Evolutionary conservation across 208 protist species (phyloP).

Genomic region (Crithidia bombi): DNA sequence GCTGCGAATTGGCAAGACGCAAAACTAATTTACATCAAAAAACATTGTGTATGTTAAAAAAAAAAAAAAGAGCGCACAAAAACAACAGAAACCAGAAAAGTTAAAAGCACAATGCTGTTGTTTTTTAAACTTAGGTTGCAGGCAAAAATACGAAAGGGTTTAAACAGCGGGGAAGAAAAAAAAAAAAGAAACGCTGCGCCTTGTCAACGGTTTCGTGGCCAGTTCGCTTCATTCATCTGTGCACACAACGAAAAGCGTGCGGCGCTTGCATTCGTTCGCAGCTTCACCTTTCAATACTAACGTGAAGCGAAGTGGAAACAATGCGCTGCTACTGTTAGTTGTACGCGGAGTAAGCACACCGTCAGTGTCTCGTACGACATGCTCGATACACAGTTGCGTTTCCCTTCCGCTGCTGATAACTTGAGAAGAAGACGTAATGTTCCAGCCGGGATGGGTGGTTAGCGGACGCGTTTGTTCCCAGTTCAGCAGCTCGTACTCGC

Average conservation of each 20-base stretch:
- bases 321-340: not conserved
- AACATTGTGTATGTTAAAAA: no score
- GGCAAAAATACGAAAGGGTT: not conserved
- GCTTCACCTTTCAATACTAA: constrained; percentile 30
- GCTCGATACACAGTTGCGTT: constrained; percentile 17
- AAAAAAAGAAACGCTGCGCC: no score
- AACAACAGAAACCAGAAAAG: constrained; percentile 16
- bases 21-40: constrained; percentile 4
- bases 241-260: constrained; percentile 33
- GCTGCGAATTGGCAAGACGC: no score
- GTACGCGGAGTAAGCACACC: not conserved
- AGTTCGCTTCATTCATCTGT: constrained; percentile 1
- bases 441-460: constrained; percentile 15
- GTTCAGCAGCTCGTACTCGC: constrained; percentile 29
- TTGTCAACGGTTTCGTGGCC: no score
- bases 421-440: constrained; percentile 12
- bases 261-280: not conserved
- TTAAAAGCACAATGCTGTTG: not conserved
- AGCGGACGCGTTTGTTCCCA: constrained; percentile 35
- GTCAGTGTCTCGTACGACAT: not conserved
- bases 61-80: not conserved
- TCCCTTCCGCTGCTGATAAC: constrained; percentile 19
- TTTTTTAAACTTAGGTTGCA: constrained; percentile 5
- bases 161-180: no score
- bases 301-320: constrained; percentile 34